Percentiles rank a stretch among this genome's conserved stretches.
Evolutionary conservation across 805 yeast genomes (phyloP).

Genomic region (Myxozyma monticola): DNA sequence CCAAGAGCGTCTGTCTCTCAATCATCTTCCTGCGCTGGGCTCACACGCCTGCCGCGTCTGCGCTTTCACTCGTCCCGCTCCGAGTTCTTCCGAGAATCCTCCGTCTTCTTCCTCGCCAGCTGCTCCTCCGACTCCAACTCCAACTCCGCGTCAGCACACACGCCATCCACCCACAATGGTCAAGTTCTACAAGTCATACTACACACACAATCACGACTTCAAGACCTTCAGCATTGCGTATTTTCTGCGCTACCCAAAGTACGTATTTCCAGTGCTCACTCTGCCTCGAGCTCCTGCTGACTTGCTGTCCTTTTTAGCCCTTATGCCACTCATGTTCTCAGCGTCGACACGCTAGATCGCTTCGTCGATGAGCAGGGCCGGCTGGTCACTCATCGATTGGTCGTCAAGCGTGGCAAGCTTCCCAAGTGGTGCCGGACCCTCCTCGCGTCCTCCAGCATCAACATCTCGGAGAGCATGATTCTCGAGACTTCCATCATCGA

Average conservation of each 20-base stretch:
- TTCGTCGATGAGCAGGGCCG: slow-evolving; percentile 61
- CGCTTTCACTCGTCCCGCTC: too few species aligned
- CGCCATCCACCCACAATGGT: slow-evolving; percentile 10
- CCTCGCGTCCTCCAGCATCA: slow-evolving; percentile 48
- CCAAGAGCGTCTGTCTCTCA: too few species aligned
- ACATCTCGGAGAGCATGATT: slow-evolving; percentile 72
- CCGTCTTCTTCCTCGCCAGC: too few species aligned
- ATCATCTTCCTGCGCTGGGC: too few species aligned
- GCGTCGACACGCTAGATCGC: slow-evolving; percentile 72
- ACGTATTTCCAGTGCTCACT: background rate
- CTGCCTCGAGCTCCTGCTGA: too few species aligned
- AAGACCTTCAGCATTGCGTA: slow-evolving; percentile 24
- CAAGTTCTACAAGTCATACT: slow-evolving; percentile 24
- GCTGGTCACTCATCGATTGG: slow-evolving; percentile 68
- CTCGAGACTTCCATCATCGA: slow-evolving; percentile 76
- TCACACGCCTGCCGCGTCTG: too few species aligned
- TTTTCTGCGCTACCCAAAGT: slow-evolving; percentile 30
- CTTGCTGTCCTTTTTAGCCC: slow-evolving; percentile 62
- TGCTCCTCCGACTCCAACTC: too few species aligned
- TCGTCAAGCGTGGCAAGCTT: slow-evolving; percentile 74
- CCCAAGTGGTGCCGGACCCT: slow-evolving; percentile 79
- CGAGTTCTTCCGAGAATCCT: too few species aligned
- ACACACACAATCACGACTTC: slow-evolving; percentile 30
- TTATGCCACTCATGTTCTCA: slow-evolving; percentile 77
- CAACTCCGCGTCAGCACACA: too few species aligned